Evolutionary conservation across 305 asterid species (phyloP).

Genomic region (Solanum hybrid): DNA sequence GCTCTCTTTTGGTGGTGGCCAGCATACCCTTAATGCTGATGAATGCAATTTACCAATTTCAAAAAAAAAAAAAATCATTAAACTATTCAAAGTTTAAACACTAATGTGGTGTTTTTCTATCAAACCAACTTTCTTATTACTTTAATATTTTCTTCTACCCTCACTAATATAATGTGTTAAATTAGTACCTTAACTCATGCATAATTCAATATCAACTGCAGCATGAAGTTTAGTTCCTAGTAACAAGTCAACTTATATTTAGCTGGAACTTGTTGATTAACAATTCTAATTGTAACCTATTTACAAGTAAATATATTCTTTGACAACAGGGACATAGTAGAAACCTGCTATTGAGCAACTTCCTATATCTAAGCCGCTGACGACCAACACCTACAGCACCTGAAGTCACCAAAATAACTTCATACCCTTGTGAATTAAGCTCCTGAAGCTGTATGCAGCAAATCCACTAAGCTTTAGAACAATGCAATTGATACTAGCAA

Average conservation of each 20-base stretch:
- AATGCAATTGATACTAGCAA: not conserved
- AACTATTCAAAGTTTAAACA: no score
- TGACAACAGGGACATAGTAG: not conserved
- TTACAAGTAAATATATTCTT: not conserved
- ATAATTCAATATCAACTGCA: not conserved
- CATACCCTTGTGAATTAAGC: slow-evolving; percentile 68
- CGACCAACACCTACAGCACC: slow-evolving; percentile 99
- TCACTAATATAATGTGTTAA: not conserved
- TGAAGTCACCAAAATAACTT: slow-evolving; percentile 88
- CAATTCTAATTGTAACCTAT: not conserved
- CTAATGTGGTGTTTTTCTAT: no score
- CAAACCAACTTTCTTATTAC: no score
- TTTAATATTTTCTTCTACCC: no score
- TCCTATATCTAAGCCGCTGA: slow-evolving; percentile 78
- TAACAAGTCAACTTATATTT: not conserved
- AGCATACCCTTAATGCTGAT: no score
- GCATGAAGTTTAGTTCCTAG: not conserved
- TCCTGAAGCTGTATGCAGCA: slow-evolving; percentile 66
- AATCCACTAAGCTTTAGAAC: slow-evolving; percentile 10
- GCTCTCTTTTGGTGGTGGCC: no score
- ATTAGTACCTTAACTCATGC: not conserved
- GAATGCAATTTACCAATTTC: no score
- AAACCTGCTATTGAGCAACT: slow-evolving; percentile 78
- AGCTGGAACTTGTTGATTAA: not conserved
- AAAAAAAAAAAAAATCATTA: no score